Evolutionary conservation across 2,329 filamentous ascomycete species (phyloP).

Genomic region (Fusarium cicatricum): DNA sequence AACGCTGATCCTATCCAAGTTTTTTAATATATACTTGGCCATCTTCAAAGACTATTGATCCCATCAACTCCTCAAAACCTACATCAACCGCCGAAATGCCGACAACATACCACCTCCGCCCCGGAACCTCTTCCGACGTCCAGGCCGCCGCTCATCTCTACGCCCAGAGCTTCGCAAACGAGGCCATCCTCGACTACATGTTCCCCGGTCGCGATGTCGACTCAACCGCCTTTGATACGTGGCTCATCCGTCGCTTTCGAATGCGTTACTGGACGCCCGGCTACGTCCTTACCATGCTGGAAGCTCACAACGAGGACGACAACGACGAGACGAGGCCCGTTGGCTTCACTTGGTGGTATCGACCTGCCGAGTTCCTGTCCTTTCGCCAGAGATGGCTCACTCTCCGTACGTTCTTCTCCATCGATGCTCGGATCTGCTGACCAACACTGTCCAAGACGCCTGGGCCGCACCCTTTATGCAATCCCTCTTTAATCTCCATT

Average conservation of each 20-base stretch:
- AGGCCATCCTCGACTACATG: slow-evolving; percentile 44
- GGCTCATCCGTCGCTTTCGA: slow-evolving; percentile 42
- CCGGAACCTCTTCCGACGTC: slow-evolving; percentile 45
- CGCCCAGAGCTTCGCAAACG: slow-evolving; percentile 41
- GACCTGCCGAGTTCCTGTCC: slow-evolving; percentile 36
- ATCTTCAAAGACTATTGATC: not conserved
- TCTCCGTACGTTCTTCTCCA: slow-evolving; percentile 40
- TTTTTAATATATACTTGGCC: no score
- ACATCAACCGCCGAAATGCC: slow-evolving; percentile 14
- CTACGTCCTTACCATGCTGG: slow-evolving; percentile 43
- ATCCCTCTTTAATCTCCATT: slow-evolving; percentile 36
- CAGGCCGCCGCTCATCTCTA: slow-evolving; percentile 40
- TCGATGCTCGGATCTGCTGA: not conserved
- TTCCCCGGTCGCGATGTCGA: slow-evolving; percentile 41
- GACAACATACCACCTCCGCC: slow-evolving; percentile 42
- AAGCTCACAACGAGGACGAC: slow-evolving; percentile 21
- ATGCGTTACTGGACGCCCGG: slow-evolving; percentile 47
- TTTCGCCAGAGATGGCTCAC: slow-evolving; percentile 45
- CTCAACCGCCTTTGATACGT: slow-evolving; percentile 30
- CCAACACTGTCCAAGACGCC: slow-evolving; percentile 29
- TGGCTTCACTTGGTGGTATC: slow-evolving; percentile 49
- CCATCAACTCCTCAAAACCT: not conserved
- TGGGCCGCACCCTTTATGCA: slow-evolving; percentile 45
- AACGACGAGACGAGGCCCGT: slow-evolving; percentile 30
- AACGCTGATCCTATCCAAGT: no score